Percentiles rank a stretch among this genome's conserved stretches.
phyloP scores from a whole-genome alignment of 2,329 filamentous ascomycete genomes.

The Diaporthe sp. region DNA sequence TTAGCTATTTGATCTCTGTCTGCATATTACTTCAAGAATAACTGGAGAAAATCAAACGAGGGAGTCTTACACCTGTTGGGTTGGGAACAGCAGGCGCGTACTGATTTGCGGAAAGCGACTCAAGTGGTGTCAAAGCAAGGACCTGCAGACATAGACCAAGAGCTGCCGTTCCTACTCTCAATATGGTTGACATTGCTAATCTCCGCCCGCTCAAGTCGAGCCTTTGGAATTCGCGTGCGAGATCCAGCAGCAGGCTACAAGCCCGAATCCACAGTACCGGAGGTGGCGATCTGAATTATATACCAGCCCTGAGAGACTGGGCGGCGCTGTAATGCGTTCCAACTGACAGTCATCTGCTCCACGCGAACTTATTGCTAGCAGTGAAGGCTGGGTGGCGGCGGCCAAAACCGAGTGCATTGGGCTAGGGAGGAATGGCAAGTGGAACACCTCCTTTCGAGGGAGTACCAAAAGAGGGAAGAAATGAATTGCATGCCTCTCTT shows the following conservation, averaged over 20 bases:
- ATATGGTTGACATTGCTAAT: not conserved
- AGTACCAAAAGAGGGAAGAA: not conserved
- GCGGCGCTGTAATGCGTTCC: not conserved
- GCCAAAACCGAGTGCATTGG: not conserved
- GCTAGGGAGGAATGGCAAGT: conserved; percentile 1
- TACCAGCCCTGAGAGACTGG: not conserved
- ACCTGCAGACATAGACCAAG: not conserved
- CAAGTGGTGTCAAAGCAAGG: not conserved
- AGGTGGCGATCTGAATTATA: not conserved
- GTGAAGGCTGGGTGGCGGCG: not conserved
- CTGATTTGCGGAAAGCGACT: conserved; percentile 2
- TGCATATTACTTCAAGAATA: too few relatives aligned
- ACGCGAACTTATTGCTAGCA: not conserved
- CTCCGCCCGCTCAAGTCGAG: not conserved
- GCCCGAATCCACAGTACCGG: too few relatives aligned
- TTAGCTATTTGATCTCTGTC: not conserved
- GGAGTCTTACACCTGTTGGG: conserved; percentile 3
- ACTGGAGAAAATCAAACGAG: not conserved
- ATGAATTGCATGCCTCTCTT: not conserved
- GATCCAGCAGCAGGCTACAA: not conserved
- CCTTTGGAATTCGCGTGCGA: not conserved
- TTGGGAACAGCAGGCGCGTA: conserved; percentile 13
- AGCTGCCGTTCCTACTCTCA: not conserved
- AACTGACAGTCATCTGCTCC: not conserved
- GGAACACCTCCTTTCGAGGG: not conserved